These are phyloP conservation scores for Filobasidium wieringae DNA, from an alignment of 768 basidiomycete species.

Conservation along the genomic window DNA sequence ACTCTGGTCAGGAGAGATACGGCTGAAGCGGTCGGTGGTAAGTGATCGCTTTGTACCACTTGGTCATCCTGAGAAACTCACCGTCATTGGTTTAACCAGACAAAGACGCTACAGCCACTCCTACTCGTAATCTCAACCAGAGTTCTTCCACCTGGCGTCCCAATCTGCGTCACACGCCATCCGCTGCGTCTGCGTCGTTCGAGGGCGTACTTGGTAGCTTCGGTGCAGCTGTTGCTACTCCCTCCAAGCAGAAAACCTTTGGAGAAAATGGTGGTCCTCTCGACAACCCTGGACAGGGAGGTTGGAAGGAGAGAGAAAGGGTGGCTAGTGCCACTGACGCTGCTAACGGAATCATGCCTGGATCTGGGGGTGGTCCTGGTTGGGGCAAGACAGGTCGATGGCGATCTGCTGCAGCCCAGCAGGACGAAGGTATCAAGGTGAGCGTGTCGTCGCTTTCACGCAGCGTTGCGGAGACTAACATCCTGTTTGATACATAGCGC, in stretches of 20 bases:
- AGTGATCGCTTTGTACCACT: slow-evolving; percentile 44
- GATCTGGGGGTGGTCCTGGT: slow-evolving; percentile 33
- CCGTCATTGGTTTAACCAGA: background rate
- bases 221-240: slow-evolving; percentile 5
- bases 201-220: slow-evolving; percentile 38
- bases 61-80: background rate
- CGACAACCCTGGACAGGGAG: background rate
- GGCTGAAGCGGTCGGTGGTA: slow-evolving; percentile 40
- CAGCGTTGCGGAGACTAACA: background rate
- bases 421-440: slow-evolving; percentile 23
- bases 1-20: background rate
- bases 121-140: background rate
- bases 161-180: slow-evolving; percentile 13
- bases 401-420: slow-evolving; percentile 22
- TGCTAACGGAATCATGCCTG: slow-evolving; percentile 16
- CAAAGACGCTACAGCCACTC: background rate
- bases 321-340: background rate
- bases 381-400: slow-evolving; percentile 35
- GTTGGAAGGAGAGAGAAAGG: background rate
- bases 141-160: slow-evolving; percentile 22
- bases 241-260: background rate
- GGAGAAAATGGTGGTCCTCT: background rate
- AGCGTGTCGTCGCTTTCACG: slow-evolving; percentile 7
- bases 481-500: background rate
- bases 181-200: slow-evolving; percentile 25